A percentile compares a stretch with the other conserved stretches of the same genome.
phyloP scores from a whole-genome alignment of 2,329 filamentous ascomycete genomes.

The Trichoderma brevicompactum region DNA sequence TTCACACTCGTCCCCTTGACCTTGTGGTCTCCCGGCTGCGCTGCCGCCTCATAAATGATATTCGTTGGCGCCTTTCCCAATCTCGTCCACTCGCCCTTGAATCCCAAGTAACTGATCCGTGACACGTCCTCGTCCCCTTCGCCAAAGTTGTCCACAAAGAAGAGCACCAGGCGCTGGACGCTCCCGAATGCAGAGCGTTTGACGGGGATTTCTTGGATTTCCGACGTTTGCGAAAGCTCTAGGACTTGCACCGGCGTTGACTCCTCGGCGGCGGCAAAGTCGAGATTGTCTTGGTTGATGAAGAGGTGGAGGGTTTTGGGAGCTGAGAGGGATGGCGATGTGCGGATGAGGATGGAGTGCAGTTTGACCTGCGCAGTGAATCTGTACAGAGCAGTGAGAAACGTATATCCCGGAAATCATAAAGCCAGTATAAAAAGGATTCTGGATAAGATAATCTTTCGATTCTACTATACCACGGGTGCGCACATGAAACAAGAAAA shows the following conservation, averaged over 20 bases:
- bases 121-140: slow-evolving; percentile 80
- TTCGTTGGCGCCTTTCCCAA: slow-evolving; percentile 72
- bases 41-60: slow-evolving; percentile 91
- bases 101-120: slow-evolving; percentile 80
- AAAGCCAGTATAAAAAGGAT: too few species aligned
- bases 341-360: slow-evolving; percentile 84
- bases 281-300: slow-evolving; percentile 83
- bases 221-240: slow-evolving; percentile 74
- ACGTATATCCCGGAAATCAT: too few species aligned
- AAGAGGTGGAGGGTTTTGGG: slow-evolving; percentile 86
- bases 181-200: slow-evolving; percentile 87
- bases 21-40: slow-evolving; percentile 87
- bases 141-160: slow-evolving; percentile 90
- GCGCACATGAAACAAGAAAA: not conserved
- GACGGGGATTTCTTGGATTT: slow-evolving; percentile 85
- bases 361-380: slow-evolving; percentile 95
- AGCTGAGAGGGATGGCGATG: slow-evolving; percentile 69
- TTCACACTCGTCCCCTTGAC: slow-evolving; percentile 61
- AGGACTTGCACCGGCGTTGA: slow-evolving; percentile 73
- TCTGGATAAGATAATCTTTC: not conserved
- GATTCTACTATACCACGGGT: not conserved
- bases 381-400: slow-evolving; percentile 49
- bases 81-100: slow-evolving; percentile 93
- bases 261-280: slow-evolving; percentile 78
- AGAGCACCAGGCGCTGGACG: slow-evolving; percentile 80